These are phyloP conservation scores for Penium margaritaceum DNA, from an alignment of 139 green algal genomes.

Conservation along the genomic window DNA sequence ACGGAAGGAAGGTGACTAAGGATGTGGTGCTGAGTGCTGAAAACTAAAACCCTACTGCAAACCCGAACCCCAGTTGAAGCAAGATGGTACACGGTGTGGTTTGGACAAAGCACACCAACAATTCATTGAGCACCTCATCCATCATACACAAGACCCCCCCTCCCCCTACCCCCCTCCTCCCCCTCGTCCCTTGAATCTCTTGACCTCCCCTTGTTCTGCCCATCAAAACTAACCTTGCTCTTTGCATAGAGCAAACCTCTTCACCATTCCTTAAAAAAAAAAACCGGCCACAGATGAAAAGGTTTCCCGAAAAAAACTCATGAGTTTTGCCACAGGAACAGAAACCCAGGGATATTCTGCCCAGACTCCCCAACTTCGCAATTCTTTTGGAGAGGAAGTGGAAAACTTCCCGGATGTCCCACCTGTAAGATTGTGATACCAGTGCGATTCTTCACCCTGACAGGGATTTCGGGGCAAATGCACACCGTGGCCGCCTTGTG, in stretches of 20 bases:
- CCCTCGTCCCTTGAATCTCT: too few species aligned
- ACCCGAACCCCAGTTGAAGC: too few species aligned
- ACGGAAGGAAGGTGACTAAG: neutral
- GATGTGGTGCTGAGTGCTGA: neutral
- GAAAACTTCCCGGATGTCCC: neutral
- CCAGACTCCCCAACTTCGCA: too few species aligned
- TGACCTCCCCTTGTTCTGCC: too few species aligned
- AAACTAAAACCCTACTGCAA: too few species aligned
- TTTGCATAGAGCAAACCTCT: neutral
- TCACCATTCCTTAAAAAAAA: neutral
- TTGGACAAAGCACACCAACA: too few species aligned
- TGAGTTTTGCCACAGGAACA: neutral
- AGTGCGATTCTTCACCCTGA: neutral
- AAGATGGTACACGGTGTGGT: too few species aligned
- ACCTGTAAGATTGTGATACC: constrained; percentile 22
- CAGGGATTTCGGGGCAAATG: neutral
- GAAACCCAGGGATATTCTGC: neutral
- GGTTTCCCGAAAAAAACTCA: neutral
- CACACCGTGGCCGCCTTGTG: constrained; percentile 10
- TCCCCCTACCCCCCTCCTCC: too few species aligned
- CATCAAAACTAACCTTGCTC: too few species aligned
- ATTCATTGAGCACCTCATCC: too few species aligned
- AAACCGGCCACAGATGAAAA: neutral
- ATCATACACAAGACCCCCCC: too few species aligned
- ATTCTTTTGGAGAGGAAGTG: too few species aligned